phyloP scores from a whole-genome alignment of 495 filamentous ascomycete species.

The Sordaria brevicollis region DNA sequence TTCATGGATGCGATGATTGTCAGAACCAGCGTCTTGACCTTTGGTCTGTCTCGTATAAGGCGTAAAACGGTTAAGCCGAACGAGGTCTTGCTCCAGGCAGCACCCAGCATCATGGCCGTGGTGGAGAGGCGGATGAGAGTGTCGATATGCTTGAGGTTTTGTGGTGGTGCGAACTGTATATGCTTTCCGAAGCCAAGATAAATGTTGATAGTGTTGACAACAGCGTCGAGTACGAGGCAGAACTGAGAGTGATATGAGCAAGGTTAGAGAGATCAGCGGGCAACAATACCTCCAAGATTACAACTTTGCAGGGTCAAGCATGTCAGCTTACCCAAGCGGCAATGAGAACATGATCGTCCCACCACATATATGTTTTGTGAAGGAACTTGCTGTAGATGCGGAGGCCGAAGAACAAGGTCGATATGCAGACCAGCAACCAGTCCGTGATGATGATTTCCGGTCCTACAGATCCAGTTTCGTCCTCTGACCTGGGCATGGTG shows the following conservation, averaged over 20 bases:
- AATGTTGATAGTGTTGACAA: slow-evolving; percentile 8
- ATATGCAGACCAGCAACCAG: slow-evolving; percentile 13
- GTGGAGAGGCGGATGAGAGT: slow-evolving; percentile 7
- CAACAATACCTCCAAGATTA: neutral
- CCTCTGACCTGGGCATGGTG: neutral
- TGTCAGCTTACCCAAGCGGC: slow-evolving; percentile 14
- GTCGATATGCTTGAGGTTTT: slow-evolving; percentile 2
- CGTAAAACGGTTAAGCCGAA: slow-evolving; percentile 23
- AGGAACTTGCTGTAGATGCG: slow-evolving; percentile 23
- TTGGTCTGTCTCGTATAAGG: slow-evolving; percentile 15
- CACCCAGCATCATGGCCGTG: slow-evolving; percentile 13
- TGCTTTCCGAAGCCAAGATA: slow-evolving; percentile 15
- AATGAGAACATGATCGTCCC: slow-evolving; percentile 20
- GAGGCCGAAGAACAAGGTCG: slow-evolving; percentile 16
- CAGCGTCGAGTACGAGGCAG: slow-evolving; percentile 8
- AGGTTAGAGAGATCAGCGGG: neutral
- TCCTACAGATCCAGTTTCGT: neutral
- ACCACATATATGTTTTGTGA: slow-evolving; percentile 17
- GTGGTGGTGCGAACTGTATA: neutral
- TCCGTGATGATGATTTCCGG: neutral
- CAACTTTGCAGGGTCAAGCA: too few relatives aligned
- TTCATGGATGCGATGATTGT: slow-evolving; percentile 22
- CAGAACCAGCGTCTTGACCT: slow-evolving; percentile 6
- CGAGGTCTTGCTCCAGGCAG: slow-evolving; percentile 28
- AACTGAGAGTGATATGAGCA: slow-evolving; percentile 2